Base-by-base conservation (phyloP, 805 yeast genomes). In the Pichia exigua region DNA sequence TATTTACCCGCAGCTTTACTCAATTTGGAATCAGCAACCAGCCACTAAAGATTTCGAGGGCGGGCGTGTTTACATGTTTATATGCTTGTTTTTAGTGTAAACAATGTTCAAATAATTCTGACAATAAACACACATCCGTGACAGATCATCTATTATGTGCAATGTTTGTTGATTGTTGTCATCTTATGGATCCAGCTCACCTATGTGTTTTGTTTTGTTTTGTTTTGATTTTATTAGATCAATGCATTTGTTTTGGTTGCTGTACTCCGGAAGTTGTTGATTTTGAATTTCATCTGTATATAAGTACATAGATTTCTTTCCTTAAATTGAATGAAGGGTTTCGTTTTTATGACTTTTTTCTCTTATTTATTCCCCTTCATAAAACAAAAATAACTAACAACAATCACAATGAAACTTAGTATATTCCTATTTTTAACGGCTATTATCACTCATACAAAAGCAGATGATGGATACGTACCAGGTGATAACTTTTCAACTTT, bases 401-500 rank as follows among this genome's bases (percentile, higher is more conserved):
- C 35, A 30, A 20, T 26, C 2, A 38, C 38, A 42, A 52, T 52
- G 53, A 49, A 49, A 26, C 15, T 52, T 17, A n/a, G 24, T 4
- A 20, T 46, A 8, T 12, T 49, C 5, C 7, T 48, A 20, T 20
- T 22, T n/a, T 32, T 49, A 10, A 22, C 49, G 10, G 35, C 48
- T 5, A n/a, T 28, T 18, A 13, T 42, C 17, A 17, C 41, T 35
- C 21, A 28, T 18, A 47, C 35, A 42, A 41, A 43, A 17, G 53
- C 53, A 20, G 45, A 46, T 3, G 43, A 21, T 30, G 39, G 32
- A 15, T 50, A 46, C 26, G n/a, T 20, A 7, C 53, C 52, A 17
- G 70, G 79, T 48, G 83, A 79, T 47, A 77, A 79, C 52, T 83
- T 83, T 83, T 69, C 84, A 49, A 81, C 87, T 42, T 73, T 84